Percentiles rank a stretch among this genome's conserved stretches.
These are phyloP conservation scores for Tricladium varicosporioides DNA, from an alignment of 2,329 filamentous ascomycete species.

Conservation along the genomic window DNA sequence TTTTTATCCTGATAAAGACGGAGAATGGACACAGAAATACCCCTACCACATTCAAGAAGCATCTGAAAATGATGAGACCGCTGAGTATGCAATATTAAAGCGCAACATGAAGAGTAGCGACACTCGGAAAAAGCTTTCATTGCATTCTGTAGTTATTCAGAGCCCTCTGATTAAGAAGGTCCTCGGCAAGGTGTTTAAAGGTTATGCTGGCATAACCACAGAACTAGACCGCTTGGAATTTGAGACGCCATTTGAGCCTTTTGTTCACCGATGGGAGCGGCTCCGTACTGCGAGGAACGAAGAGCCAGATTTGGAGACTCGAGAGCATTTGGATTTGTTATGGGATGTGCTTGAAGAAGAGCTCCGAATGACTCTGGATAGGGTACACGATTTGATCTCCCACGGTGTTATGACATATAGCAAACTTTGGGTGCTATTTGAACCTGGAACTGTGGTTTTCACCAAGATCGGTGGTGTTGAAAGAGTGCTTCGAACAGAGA, in stretches of 20 bases:
- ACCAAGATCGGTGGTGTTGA: slow-evolving; percentile 41
- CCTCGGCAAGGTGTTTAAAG: slow-evolving; percentile 32
- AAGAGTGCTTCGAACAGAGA: slow-evolving; percentile 36
- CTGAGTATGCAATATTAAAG: slow-evolving; percentile 59
- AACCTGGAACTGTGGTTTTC: slow-evolving; percentile 44
- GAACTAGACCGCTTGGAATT: slow-evolving; percentile 42
- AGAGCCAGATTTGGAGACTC: slow-evolving; percentile 42
- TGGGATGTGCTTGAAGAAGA: slow-evolving; percentile 48
- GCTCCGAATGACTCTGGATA: slow-evolving; percentile 48
- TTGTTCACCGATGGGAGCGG: slow-evolving; percentile 63
- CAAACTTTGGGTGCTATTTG: slow-evolving; percentile 54
- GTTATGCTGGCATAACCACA: slow-evolving; percentile 34
- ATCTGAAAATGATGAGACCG: slow-evolving; percentile 59
- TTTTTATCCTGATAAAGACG: neutral
- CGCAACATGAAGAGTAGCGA: slow-evolving; percentile 57
- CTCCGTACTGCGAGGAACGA: slow-evolving; percentile 43
- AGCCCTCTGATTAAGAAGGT: slow-evolving; percentile 34
- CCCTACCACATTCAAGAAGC: slow-evolving; percentile 54
- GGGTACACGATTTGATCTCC: slow-evolving; percentile 49
- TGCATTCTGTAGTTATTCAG: slow-evolving; percentile 36
- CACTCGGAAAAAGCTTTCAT: slow-evolving; percentile 55
- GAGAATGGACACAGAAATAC: slow-evolving; percentile 51
- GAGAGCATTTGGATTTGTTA: slow-evolving; percentile 47
- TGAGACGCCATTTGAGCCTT: slow-evolving; percentile 56
- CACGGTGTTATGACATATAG: slow-evolving; percentile 54